These are phyloP conservation scores for Trichoderma asperelloides DNA, from an alignment of 495 filamentous ascomycete species.

Conservation along the genomic window DNA sequence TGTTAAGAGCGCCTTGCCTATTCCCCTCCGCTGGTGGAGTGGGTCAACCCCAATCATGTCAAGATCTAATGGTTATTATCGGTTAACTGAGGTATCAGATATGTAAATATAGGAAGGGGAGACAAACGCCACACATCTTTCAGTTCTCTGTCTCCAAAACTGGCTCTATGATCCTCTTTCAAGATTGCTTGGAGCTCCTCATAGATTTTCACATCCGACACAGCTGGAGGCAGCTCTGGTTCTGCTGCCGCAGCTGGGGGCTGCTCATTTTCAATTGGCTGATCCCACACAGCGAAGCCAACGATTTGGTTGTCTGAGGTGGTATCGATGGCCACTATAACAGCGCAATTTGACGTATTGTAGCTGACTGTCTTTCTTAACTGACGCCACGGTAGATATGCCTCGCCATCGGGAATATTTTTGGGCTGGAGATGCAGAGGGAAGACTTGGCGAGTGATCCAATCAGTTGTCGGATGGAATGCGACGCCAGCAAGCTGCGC, in stretches of 20 bases:
- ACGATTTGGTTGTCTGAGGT: not conserved
- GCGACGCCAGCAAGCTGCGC: not conserved
- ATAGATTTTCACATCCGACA: not conserved
- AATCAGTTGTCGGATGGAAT: not conserved
- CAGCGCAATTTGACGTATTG: not conserved
- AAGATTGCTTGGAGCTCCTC: not conserved
- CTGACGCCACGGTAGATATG: not conserved
- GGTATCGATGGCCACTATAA: not conserved
- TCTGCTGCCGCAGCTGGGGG: not conserved
- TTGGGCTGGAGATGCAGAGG: not conserved
- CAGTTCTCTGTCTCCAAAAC: not conserved
- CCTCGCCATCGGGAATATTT: not conserved
- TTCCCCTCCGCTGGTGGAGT: not conserved
- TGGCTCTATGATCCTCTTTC: not conserved
- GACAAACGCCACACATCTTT: slow-evolving; percentile 3
- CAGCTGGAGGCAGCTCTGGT: not conserved
- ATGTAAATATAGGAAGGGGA: not conserved
- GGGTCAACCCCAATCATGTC: slow-evolving; percentile 6
- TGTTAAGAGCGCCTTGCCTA: slow-evolving; percentile 4
- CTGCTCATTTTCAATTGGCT: not conserved
- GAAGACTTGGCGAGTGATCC: slow-evolving; percentile 1
- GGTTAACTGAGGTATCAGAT: not conserved
- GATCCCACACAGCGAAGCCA: not conserved
- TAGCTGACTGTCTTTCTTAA: not conserved
- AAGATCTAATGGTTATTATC: not conserved